Evolutionary conservation across 305 asterid species (phyloP), one percentile per base, ranked within the genome.

Genomic region (Solanum hybrid): DNA sequence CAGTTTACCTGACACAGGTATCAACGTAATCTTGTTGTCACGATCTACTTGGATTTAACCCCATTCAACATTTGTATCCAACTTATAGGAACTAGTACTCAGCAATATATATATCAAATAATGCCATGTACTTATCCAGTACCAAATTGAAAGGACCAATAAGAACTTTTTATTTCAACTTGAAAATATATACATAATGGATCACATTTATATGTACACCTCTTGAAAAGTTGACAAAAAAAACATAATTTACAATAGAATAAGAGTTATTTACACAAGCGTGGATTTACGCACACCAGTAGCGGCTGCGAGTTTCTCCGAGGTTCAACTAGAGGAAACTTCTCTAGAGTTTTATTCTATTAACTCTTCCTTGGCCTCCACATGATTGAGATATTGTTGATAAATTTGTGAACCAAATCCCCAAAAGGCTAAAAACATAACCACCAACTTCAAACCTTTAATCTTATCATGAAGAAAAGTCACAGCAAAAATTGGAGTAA

Each of bases 351-450:
- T 78, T 10, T 35, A 19, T 78, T 35, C 85, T 78, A 34, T 77
- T 34, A 35, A 19, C 0, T 78, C 56, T 78, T 78, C 85, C 13
- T 85, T 60, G 19, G 42, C 88, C 7, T 86, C 9, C 9, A 64
- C 4, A 35, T 88, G 76, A 31, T 88, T 86, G 10, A 92, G 89
- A 86, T 93, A 93, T 85, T 92, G 92, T 45, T 92, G 94, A 87
- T 92, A 94, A 29, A 90, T 87, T 56, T 95, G 92, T 14, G 93
- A 93, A 60, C 86, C 89, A 75, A 94, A 93, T 2, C 94, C 94
- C 93, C 93, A 90, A 15, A 86, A 69, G 3, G 94, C 96, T 89
- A 93, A 75, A 4, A 93, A 29, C 42, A 93, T 90, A 13, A 93
- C 88, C 2, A 92, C 71, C 89, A 89, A 89, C 91, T 93, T 92